Evolutionary conservation across 2,329 filamentous ascomycete species (phyloP), one percentile per base, ranked within the genome.

Genomic region (Fusarium sacchari): DNA sequence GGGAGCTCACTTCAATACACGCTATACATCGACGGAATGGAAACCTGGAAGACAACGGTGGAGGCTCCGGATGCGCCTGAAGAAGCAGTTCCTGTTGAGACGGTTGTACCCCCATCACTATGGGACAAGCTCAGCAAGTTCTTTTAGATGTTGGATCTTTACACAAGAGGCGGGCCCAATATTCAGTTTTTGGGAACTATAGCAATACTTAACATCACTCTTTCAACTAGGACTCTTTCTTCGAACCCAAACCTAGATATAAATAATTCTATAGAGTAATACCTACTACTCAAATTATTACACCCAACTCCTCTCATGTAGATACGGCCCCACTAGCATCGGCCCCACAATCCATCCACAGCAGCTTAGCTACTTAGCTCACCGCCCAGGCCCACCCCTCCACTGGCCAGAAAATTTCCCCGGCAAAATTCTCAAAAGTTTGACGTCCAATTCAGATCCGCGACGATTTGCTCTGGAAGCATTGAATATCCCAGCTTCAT

Each of bases 1-100:
- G 88, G 88, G 44, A 95, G 93, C 78, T 88, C 92, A 44, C 84
- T 99, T 40, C 92, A 91, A 52, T 98, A 97, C 79, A 88, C 90
- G 8, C 84, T 98, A 5, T 98, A 93, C 79, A 87, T 98, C 24
- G 93, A 97, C 80, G 96, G 95, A 5, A 83, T 89, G 47, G 92
- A 96, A 80, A 87, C 86, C 4, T 98, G 96, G 96, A 92, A 90
- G 64, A 89, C 86, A 0, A 77, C 90, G 5, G 77, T 90, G 18
- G 85, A 86, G 1, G 86, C 88, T 13, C 83, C 85, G 12, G 76
- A 75, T 11, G 49, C 67, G 10, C 76, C 75, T 68, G 66, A 74
- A n/a, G 66, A 74, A n/a, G 74, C 72, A 18, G 75, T 75, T 37
- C 77, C 78, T n/a, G 52, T 46, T 26, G 53, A 65, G 14, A 77